Base-by-base conservation (phyloP, 1,284 basidiomycete species). In the Trametes sp. region DNA sequence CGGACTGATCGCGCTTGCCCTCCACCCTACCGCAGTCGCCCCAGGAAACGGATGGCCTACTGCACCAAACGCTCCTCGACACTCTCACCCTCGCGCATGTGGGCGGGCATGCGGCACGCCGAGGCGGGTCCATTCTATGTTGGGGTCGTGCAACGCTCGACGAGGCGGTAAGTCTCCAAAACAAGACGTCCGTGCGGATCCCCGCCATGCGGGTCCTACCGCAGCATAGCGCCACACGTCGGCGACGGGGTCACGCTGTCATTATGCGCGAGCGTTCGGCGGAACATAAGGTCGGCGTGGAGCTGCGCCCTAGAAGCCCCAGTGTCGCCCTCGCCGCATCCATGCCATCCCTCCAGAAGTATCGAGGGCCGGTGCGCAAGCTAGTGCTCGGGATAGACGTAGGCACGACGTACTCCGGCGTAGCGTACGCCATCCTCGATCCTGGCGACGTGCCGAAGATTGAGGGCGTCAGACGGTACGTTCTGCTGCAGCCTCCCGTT, bases 341-440 rank as follows among this genome's bases (percentile, higher is more conserved):
- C 16, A 44, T 44, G 41, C 41, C 41, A n/a, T 21, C 41, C 4
- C 21, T 44, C 19, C 41, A 21, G 19, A 44, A 21, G n/a, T 44
- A 44, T 44, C 19, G 41, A 9, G 41, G 41, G 9, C 4, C 41
- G 8, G n/a, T 21, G 10, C 76, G 82, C 36, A 80, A 77, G 24
- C 75, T 86, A 6, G 76, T 84, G 19, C 67, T 85, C 6, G 83
- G 81, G 0, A 79, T 86, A 46, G 84, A 86, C 64, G 70, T 86
- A 0, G 84, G 84, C 0, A 85, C 84, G 0, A 86, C 84, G 0
- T 85, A 75, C 66, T 84, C 83, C 51, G 84, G 83, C 0, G 74
- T 82, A 0, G 81, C 82, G 0, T 86, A 84, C 60, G 63, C 74
- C 23, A 69, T 82, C 24, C 70, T 82, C 5, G 80, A 82, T 44